Percentiles rank a stretch among this genome's conserved stretches.
These are phyloP conservation scores for Cordyceps pruinosa DNA, from an alignment of 2,329 filamentous ascomycete genomes.

Conservation along the genomic window DNA sequence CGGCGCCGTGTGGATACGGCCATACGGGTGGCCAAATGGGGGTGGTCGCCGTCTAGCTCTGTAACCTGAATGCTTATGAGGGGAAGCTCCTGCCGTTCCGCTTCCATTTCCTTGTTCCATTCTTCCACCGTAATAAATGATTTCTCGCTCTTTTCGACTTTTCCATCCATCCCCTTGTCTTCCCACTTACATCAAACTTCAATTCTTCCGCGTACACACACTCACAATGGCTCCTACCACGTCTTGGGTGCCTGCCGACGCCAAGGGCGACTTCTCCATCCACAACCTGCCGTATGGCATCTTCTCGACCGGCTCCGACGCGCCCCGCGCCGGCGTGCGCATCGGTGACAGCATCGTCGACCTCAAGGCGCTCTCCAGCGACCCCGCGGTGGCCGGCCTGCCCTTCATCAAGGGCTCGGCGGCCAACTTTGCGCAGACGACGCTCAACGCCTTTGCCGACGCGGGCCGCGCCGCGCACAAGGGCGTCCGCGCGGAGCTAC, in stretches of 20 bases:
- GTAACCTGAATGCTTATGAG: not conserved
- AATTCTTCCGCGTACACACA: not conserved
- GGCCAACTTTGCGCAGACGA: slow-evolving; percentile 35
- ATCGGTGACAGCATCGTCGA: slow-evolving; percentile 63
- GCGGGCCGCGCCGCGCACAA: slow-evolving; percentile 63
- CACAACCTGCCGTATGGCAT: slow-evolving; percentile 71
- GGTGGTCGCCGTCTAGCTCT: not conserved
- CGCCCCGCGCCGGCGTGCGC: slow-evolving; percentile 56
- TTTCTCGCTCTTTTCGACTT: not conserved
- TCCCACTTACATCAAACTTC: not conserved
- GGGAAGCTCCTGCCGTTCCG: not conserved
- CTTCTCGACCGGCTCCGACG: slow-evolving; percentile 52
- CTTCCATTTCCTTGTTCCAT: not conserved
- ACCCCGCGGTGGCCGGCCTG: slow-evolving; percentile 1
- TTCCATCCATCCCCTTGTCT: not conserved
- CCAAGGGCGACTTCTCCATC: slow-evolving; percentile 49
- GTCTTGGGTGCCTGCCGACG: slow-evolving; percentile 14
- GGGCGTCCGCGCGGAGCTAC: slow-evolving; percentile 64
- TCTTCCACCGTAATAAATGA: not conserved
- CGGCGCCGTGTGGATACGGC: not conserved
- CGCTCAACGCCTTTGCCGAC: slow-evolving; percentile 63
- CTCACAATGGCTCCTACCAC: slow-evolving; percentile 10
- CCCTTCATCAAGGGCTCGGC: slow-evolving; percentile 28
- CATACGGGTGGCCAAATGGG: not conserved
- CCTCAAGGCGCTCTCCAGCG: slow-evolving; percentile 29